These are phyloP conservation scores for Cercospora canescens DNA, from an alignment of 2,329 filamentous ascomycete genomes.

Conservation along the genomic window DNA sequence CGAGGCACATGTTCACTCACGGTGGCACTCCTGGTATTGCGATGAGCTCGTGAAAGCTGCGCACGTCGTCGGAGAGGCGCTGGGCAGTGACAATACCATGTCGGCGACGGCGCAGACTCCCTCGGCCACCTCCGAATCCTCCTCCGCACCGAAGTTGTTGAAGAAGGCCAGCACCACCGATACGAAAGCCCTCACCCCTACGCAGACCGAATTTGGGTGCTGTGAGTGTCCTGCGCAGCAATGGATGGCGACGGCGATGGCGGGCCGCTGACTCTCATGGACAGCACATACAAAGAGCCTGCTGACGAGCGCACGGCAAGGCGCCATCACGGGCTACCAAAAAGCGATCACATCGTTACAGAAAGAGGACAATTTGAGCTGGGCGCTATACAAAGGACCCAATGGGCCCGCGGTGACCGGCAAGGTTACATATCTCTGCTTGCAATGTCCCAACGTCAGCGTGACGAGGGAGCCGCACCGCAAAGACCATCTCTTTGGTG, in stretches of 20 bases:
- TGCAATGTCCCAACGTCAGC: conserved; percentile 71
- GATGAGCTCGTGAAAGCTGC: neutral
- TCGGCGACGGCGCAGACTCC: conserved; percentile 40
- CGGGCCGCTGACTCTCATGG: conserved; percentile 31
- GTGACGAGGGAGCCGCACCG: conserved; percentile 70
- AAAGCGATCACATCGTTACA: conserved; percentile 69
- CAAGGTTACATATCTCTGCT: conserved; percentile 59
- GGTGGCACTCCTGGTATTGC: neutral
- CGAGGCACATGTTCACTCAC: neutral
- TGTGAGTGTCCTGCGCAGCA: conserved; percentile 14
- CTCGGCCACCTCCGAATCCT: conserved; percentile 39
- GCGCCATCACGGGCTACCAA: conserved; percentile 70
- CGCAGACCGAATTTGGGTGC: conserved; percentile 27
- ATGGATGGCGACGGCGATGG: neutral
- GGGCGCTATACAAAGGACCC: conserved; percentile 62
- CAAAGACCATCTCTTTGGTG: conserved; percentile 74
- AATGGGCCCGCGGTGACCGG: conserved; percentile 25
- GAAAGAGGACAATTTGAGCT: conserved; percentile 66
- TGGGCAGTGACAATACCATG: neutral
- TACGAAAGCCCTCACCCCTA: conserved; percentile 41
- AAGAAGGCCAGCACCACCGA: conserved; percentile 34
- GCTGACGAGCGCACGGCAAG: conserved; percentile 66
- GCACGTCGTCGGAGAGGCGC: neutral
- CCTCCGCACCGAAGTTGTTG: conserved; percentile 41
- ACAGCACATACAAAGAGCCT: conserved; percentile 72